A percentile compares a stretch with the other conserved stretches of the same genome.
phyloP scores from a whole-genome alignment of 768 basidiomycete species.

The Suillus luteus region DNA sequence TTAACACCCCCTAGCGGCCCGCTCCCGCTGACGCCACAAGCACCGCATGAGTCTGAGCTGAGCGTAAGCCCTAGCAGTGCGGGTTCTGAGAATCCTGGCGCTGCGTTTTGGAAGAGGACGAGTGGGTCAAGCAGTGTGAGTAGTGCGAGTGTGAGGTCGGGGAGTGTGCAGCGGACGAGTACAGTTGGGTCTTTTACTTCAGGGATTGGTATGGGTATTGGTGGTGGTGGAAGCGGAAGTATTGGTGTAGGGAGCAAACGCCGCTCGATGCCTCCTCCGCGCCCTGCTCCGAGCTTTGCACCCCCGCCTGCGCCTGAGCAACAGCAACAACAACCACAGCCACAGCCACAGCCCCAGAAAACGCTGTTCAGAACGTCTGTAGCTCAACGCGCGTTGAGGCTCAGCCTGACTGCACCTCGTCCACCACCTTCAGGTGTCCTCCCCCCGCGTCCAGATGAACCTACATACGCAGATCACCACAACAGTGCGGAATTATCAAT shows the following conservation, averaged over 20 bases:
- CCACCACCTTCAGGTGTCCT: conserved; percentile 60
- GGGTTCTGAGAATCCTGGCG: conserved; percentile 27
- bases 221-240: conserved; percentile 7
- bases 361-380: conserved; percentile 55
- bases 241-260: conserved; percentile 43
- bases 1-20: conserved; percentile 62
- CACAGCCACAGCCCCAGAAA: conserved; percentile 26
- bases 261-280: conserved; percentile 69
- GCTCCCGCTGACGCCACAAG: conserved; percentile 36
- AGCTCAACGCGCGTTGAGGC: conserved; percentile 54
- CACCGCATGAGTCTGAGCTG: conserved; percentile 30
- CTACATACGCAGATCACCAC: conserved; percentile 25
- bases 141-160: conserved; percentile 39
- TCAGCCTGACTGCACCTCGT: conserved; percentile 64
- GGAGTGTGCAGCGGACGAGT: conserved; percentile 5
- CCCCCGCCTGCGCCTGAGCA: conserved; percentile 64
- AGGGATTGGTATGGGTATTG: background rate
- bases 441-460: conserved; percentile 71
- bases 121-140: conserved; percentile 47
- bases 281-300: conserved; percentile 70
- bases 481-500: conserved; percentile 37
- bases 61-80: conserved; percentile 29
- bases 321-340: conserved; percentile 21
- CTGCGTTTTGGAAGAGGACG: conserved; percentile 51
- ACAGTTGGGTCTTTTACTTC: background rate